phyloP scores from a whole-genome alignment of 2,329 filamentous ascomycete species.

The Epichloe glyceriae region DNA sequence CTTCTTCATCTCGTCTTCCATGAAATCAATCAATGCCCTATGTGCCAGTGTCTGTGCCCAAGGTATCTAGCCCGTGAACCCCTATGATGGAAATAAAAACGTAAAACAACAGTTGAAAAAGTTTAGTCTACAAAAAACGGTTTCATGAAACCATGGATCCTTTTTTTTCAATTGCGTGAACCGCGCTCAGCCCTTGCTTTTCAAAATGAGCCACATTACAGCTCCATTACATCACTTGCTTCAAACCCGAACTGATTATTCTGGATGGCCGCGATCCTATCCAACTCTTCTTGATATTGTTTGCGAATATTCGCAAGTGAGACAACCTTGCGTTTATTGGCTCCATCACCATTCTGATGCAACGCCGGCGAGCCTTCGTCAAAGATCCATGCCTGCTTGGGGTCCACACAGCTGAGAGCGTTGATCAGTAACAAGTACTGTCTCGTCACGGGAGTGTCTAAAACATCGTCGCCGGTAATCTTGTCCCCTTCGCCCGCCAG shows the following conservation, averaged over 20 bases:
- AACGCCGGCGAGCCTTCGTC: constrained; percentile 17
- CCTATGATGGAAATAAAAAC: constrained; percentile 1
- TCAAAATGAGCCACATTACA: constrained; percentile 13
- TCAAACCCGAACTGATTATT: constrained; percentile 77
- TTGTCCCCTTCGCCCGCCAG: constrained; percentile 46
- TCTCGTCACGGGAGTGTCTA: constrained; percentile 54
- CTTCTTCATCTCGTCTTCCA: constrained; percentile 12
- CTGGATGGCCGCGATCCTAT: constrained; percentile 76
- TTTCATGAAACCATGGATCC: neutral
- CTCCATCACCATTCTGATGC: constrained; percentile 11
- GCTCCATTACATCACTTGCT: constrained; percentile 40
- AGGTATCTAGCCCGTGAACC: constrained; percentile 17
- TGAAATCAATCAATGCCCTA: constrained; percentile 3
- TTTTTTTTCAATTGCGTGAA: neutral
- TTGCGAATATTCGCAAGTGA: constrained; percentile 76
- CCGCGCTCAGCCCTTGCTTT: neutral
- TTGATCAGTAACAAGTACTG: constrained; percentile 91
- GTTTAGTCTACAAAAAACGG: neutral
- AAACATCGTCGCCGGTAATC: constrained; percentile 38
- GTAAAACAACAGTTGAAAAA: neutral
- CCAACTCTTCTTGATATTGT: constrained; percentile 82
- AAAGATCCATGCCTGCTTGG: constrained; percentile 69
- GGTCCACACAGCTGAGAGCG: constrained; percentile 71
- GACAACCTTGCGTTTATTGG: constrained; percentile 58
- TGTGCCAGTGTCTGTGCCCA: constrained; percentile 6